These are phyloP conservation scores for Eragrostis curvula DNA, from an alignment of 176 grass and related monocot genomes.

Conservation along the genomic window DNA sequence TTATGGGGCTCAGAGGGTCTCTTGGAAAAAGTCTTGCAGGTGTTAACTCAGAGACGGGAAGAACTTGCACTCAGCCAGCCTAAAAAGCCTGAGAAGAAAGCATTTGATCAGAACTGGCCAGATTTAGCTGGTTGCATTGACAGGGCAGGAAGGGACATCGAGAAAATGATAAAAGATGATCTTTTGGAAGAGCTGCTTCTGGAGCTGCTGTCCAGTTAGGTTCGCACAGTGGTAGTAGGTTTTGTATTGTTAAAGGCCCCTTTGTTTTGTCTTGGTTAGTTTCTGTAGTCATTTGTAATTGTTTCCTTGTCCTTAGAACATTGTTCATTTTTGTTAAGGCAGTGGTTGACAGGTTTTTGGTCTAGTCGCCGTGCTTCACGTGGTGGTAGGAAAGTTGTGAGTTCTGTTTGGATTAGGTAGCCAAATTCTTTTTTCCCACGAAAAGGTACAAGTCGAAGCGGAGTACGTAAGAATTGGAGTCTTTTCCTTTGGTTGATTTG, in stretches of 20 bases:
- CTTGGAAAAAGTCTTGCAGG: slow-evolving; percentile 65
- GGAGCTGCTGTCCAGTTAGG: slow-evolving; percentile 50
- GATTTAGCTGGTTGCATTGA: slow-evolving; percentile 58
- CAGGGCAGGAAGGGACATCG: slow-evolving; percentile 70
- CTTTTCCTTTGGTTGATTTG: neutral
- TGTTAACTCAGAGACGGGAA: slow-evolving; percentile 45
- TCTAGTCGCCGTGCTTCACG: slow-evolving; percentile 32
- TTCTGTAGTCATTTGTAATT: slow-evolving; percentile 12
- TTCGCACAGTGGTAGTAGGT: slow-evolving; percentile 16
- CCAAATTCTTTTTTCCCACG: slow-evolving; percentile 31
- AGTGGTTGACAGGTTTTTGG: slow-evolving; percentile 44
- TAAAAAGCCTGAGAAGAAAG: slow-evolving; percentile 55
- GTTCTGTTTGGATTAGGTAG: slow-evolving; percentile 18
- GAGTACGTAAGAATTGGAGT: slow-evolving; percentile 16
- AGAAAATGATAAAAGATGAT: slow-evolving; percentile 71
- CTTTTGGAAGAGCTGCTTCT: slow-evolving; percentile 72
- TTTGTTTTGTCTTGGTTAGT: neutral
- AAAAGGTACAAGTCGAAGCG: neutral
- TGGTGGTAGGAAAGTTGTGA: slow-evolving; percentile 13
- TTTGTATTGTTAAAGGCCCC: neutral
- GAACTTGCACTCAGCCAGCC: slow-evolving; percentile 25
- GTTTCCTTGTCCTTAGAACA: slow-evolving; percentile 1
- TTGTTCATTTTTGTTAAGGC: slow-evolving; percentile 18
- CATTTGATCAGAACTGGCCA: slow-evolving; percentile 58
- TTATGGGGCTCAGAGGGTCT: slow-evolving; percentile 85